phyloP scores from a whole-genome alignment of 352 stramenopile genomes.

The Phytophthora colocasiae region DNA sequence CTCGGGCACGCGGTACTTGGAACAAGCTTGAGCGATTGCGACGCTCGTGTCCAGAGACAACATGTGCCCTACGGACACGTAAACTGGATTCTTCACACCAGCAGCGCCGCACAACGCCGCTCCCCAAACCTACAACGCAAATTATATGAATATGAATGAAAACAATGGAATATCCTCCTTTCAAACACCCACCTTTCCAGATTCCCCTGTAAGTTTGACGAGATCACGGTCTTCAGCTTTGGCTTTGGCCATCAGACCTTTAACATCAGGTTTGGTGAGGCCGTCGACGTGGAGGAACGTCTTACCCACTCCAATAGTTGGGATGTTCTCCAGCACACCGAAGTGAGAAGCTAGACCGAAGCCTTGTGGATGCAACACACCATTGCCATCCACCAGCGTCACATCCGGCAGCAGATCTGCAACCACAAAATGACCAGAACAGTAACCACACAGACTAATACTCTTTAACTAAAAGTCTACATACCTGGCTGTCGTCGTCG shows the following conservation, averaged over 20 bases:
- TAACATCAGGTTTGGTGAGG: slow-evolving; percentile 76
- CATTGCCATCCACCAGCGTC: slow-evolving; percentile 94
- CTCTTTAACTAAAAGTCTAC: not conserved
- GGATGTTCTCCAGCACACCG: slow-evolving; percentile 88
- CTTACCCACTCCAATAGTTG: slow-evolving; percentile 92
- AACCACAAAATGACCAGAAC: not conserved
- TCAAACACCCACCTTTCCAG: slow-evolving; percentile 49
- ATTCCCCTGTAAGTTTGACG: slow-evolving; percentile 61
- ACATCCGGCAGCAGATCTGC: slow-evolving; percentile 82
- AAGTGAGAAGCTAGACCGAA: slow-evolving; percentile 95
- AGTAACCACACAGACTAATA: not conserved
- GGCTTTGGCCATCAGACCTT: slow-evolving; percentile 55
- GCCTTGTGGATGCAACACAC: slow-evolving; percentile 86
- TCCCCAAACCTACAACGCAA: slow-evolving; percentile 65
- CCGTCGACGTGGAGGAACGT: slow-evolving; percentile 92
- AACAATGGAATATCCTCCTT: not conserved
- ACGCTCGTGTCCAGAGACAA: slow-evolving; percentile 74
- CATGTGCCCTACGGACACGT: slow-evolving; percentile 83
- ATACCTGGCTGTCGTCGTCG: slow-evolving; percentile 56
- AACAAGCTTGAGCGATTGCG: slow-evolving; percentile 62
- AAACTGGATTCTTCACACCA: slow-evolving; percentile 81
- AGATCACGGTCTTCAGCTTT: slow-evolving; percentile 40
- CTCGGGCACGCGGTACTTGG: slow-evolving; percentile 77
- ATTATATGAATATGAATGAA: slow-evolving; percentile 3
- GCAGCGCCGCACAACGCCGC: slow-evolving; percentile 69